Conservation (phyloP, 148 eudicot species). For the Vaccinium macrocarpon region DNA sequence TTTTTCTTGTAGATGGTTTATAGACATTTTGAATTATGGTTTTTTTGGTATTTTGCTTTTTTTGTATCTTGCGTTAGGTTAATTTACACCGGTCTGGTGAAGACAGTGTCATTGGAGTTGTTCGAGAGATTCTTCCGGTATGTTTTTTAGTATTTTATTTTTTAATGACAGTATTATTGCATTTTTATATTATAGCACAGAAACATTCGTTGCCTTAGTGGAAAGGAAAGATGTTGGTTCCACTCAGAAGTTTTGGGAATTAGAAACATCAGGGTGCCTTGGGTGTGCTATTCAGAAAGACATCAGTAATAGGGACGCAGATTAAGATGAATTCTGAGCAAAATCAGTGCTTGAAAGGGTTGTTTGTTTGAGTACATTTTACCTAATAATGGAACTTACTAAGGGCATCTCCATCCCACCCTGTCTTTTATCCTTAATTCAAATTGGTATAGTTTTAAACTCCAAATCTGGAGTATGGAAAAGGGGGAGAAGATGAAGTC, state of each 20-base stretch:
- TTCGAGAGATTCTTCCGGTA: constrained; percentile 87
- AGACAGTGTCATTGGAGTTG: constrained; percentile 60
- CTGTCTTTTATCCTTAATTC: neutral
- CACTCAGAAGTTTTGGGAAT: neutral
- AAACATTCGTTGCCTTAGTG: neutral
- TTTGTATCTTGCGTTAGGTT: too few relatives aligned
- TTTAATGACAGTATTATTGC: neutral
- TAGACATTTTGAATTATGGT: too few relatives aligned
- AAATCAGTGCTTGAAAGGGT: constrained; percentile 2
- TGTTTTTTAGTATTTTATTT: constrained; percentile 24
- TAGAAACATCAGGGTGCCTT: neutral
- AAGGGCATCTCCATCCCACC: neutral
- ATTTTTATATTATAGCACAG: neutral
- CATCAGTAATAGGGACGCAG: neutral
- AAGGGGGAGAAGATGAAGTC: too few relatives aligned
- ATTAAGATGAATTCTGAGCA: neutral
- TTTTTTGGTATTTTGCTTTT: too few relatives aligned
- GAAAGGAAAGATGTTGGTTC: neutral
- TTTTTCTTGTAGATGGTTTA: too few relatives aligned
- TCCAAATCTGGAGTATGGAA: neutral
- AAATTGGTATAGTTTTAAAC: neutral
- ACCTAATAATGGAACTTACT: neutral
- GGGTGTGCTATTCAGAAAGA: neutral
- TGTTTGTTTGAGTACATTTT: neutral
- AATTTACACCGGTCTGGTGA: constrained; percentile 77